A percentile compares a stretch with the other conserved stretches of the same genome.
These are phyloP conservation scores for Petunia axillaris DNA, from an alignment of 257 asterid genomes.

Conservation along the genomic window DNA sequence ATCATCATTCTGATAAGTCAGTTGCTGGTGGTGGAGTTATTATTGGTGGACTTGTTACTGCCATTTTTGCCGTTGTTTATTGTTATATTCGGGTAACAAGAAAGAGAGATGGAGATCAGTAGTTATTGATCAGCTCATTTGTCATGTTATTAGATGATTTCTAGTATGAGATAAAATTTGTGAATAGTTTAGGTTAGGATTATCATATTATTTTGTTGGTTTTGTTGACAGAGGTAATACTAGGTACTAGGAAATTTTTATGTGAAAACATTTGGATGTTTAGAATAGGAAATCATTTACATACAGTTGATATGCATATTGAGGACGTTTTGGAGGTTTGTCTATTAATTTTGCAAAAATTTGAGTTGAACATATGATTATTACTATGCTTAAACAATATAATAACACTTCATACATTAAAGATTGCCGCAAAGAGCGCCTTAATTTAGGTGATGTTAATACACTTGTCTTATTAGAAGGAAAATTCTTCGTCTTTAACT, in stretches of 20 bases:
- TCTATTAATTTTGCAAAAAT: background rate
- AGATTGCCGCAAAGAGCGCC: background rate
- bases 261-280: background rate
- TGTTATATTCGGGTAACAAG: constrained; percentile 78
- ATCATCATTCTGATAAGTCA: constrained; percentile 56
- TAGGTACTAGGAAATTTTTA: background rate
- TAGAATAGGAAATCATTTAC: background rate
- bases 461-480: background rate
- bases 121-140: background rate
- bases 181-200: constrained; percentile 17
- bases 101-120: constrained; percentile 30
- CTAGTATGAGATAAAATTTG: background rate
- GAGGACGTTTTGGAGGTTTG: background rate
- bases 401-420: background rate
- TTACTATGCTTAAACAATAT: background rate
- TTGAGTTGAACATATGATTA: background rate
- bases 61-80: constrained; percentile 64
- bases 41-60: constrained; percentile 79
- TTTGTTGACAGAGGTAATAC: background rate
- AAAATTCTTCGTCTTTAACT: background rate
- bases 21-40: constrained; percentile 76
- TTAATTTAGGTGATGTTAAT: background rate
- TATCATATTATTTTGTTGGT: background rate
- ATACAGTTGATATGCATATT: no score
- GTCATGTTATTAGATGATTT: background rate